Percentiles rank a stretch among this genome's conserved stretches.
These are phyloP conservation scores for Ophiostoma quercus DNA, from an alignment of 2,329 filamentous ascomycete species.

Conservation along the genomic window DNA sequence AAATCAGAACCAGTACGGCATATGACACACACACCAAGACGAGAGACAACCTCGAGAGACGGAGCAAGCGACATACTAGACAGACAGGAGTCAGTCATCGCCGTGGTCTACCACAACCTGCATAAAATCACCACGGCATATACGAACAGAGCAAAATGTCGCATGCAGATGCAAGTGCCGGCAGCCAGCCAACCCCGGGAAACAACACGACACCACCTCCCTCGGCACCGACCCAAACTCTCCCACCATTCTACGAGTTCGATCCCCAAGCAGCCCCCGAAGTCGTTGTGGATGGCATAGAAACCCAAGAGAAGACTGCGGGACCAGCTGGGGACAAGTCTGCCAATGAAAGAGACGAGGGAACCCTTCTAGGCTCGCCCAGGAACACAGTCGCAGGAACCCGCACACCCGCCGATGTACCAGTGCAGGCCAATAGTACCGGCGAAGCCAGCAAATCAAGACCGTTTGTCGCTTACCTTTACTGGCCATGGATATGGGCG, in stretches of 20 bases:
- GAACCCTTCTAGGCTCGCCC: not conserved
- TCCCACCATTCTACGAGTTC: constrained; percentile 18
- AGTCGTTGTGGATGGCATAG: not conserved
- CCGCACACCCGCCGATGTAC: too few relatives aligned
- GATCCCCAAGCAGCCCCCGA: constrained; percentile 18
- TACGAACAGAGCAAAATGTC: not conserved
- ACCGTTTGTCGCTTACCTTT: not conserved
- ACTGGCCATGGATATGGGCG: constrained; percentile 1
- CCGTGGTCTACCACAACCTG: not conserved
- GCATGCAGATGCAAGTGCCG: not conserved
- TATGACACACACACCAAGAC: not conserved
- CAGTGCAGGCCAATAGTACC: not conserved
- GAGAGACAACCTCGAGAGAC: not conserved
- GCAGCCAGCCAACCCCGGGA: not conserved
- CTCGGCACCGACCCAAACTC: not conserved
- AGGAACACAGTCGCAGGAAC: not conserved
- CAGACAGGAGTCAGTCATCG: not conserved
- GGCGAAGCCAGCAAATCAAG: not conserved
- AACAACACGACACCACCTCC: not conserved
- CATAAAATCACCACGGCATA: not conserved
- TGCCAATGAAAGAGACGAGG: not conserved
- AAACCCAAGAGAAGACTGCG: not conserved
- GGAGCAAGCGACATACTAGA: not conserved
- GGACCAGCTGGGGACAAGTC: not conserved
- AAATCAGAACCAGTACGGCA: not conserved